Conservation (phyloP, 1,284 basidiomycete species). For the Rhodotorula sp. region DNA sequence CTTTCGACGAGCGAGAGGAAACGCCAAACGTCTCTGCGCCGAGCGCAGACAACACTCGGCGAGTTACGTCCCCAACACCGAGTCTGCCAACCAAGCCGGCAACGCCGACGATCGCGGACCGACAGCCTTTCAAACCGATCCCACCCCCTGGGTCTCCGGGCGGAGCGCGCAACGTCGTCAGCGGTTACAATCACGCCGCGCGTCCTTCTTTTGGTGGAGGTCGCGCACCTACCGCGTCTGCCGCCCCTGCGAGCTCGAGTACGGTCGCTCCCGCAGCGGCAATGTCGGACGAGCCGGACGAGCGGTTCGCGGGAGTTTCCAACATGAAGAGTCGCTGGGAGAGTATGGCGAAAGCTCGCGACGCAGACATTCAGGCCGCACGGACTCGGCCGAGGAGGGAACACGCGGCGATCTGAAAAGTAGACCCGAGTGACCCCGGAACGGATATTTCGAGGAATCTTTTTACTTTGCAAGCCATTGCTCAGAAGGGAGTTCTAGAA, state of each 20-base stretch:
- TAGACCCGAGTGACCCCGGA: not conserved
- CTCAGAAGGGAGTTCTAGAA: no score
- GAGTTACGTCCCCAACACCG: conserved; percentile 8
- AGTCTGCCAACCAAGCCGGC: conserved; percentile 5
- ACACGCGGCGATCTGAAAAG: conserved; percentile 21
- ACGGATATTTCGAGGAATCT: no score
- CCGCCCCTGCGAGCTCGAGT: not conserved
- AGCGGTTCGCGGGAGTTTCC: conserved; percentile 36
- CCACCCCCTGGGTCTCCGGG: conserved; percentile 22
- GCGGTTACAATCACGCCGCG: not conserved
- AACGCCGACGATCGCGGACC: conserved; percentile 1
- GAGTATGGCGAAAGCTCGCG: conserved; percentile 17
- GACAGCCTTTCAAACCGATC: conserved; percentile 34
- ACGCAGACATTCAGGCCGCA: not conserved
- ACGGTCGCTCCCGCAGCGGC: not conserved
- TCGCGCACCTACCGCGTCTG: not conserved
- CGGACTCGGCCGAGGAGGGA: conserved; percentile 15
- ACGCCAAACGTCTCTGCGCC: not conserved
- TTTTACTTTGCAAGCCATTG: no score
- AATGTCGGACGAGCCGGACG: conserved; percentile 26
- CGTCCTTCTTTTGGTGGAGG: conserved; percentile 1
- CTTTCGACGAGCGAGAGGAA: not conserved
- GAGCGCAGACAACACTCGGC: not conserved
- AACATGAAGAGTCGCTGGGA: conserved; percentile 41
- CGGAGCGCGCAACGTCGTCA: not conserved